phyloP scores from a whole-genome alignment of 2,329 filamentous ascomycete genomes.

The Pyrenophora graminea region DNA sequence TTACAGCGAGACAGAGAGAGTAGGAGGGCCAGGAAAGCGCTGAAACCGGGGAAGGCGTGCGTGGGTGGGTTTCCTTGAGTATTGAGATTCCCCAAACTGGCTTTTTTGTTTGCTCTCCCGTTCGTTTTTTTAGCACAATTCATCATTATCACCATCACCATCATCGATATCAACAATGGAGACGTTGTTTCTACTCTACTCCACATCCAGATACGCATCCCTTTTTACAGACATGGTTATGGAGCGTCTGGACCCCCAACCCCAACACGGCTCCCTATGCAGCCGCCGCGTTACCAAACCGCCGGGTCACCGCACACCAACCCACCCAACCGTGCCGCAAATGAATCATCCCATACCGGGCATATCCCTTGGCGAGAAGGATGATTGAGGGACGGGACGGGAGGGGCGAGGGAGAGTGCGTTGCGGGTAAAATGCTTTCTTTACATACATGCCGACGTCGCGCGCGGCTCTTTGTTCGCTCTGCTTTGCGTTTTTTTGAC shows the following conservation, averaged over 20 bases:
- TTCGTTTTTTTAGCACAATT: not conserved
- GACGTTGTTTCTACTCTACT: not conserved
- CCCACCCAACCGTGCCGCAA: slow-evolving; percentile 14
- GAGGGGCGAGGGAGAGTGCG: not conserved
- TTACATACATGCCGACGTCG: no score
- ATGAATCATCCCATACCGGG: not conserved
- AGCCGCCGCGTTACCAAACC: slow-evolving; percentile 12
- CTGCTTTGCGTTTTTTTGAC: not conserved
- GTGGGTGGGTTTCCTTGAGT: slow-evolving; percentile 10
- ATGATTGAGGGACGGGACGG: not conserved
- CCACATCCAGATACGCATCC: not conserved
- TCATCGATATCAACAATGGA: slow-evolving; percentile 1
- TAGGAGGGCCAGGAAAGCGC: not conserved
- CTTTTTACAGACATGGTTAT: not conserved
- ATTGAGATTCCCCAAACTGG: slow-evolving; percentile 21
- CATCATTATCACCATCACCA: not conserved
- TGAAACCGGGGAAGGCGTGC: not conserved
- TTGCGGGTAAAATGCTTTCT: no score
- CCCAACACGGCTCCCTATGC: slow-evolving; percentile 1
- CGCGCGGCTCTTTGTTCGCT: no score
- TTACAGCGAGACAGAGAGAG: not conserved
- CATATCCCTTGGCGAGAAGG: slow-evolving; percentile 7
- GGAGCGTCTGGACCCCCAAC: no score
- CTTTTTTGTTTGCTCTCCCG: slow-evolving; percentile 10
- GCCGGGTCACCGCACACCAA: slow-evolving; percentile 2